Percentiles rank a stretch among this genome's conserved stretches.
Conservation (phyloP, 306 rosid species). For the Quercus gilva region DNA sequence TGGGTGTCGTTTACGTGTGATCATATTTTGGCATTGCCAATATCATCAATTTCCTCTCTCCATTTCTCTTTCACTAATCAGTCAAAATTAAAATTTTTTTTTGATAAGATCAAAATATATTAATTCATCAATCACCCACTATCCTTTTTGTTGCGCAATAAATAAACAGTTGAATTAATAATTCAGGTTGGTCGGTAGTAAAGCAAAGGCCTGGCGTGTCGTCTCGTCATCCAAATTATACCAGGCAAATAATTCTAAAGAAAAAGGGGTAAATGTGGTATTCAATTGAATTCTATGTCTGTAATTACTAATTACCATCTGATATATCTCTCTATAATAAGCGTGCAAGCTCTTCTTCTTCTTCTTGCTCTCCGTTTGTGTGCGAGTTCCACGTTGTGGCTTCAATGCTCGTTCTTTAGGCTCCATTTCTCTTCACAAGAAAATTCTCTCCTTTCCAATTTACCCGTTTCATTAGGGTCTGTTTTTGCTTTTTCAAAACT, state of each 20-base stretch:
- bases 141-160: too few species aligned
- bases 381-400: neutral
- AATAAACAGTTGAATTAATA: too few species aligned
- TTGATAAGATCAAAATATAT: too few species aligned
- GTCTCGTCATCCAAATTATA: slow-evolving; percentile 8
- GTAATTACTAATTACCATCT: neutral
- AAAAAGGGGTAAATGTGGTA: too few species aligned
- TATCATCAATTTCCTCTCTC: too few species aligned
- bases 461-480: neutral
- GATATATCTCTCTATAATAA: neutral
- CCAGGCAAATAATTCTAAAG: neutral
- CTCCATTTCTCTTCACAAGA: neutral
- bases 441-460: neutral
- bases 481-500: neutral
- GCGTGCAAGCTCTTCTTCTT: neutral
- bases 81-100: too few species aligned
- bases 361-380: neutral
- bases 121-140: too few species aligned
- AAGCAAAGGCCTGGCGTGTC: slow-evolving; percentile 14
- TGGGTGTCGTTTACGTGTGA: too few species aligned
- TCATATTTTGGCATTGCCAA: too few species aligned
- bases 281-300: neutral
- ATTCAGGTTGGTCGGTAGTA: neutral
- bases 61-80: too few species aligned
- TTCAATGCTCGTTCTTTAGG: neutral